Evolutionary conservation across 2,329 filamentous ascomycete species (phyloP).

Genomic region (Penicillium fuscoglaucum): DNA sequence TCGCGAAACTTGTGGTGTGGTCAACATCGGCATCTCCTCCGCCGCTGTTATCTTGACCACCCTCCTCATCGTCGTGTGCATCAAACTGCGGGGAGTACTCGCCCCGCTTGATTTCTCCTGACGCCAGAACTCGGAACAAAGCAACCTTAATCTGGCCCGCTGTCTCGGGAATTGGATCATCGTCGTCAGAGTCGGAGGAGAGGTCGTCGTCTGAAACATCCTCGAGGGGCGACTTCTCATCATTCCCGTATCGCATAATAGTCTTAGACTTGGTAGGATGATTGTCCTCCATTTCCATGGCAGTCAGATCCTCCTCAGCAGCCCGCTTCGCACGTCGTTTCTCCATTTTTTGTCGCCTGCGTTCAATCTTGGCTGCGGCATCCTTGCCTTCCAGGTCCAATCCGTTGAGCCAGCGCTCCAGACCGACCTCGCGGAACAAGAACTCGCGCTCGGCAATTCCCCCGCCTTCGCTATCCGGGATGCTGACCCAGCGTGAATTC

Average conservation of each 20-base stretch:
- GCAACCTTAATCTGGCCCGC: slow-evolving; percentile 98
- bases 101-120: slow-evolving; percentile 94
- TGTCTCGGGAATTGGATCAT: slow-evolving; percentile 84
- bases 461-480: slow-evolving; percentile 86
- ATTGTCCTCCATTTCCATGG: slow-evolving; percentile 42
- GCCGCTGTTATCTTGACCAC: slow-evolving; percentile 57
- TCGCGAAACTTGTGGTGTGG: slow-evolving; percentile 96
- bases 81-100: slow-evolving; percentile 98
- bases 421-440: slow-evolving; percentile 90
- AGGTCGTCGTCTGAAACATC: slow-evolving; percentile 69
- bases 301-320: slow-evolving; percentile 55
- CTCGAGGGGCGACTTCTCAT: slow-evolving; percentile 73
- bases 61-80: slow-evolving; percentile 91
- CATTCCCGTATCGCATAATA: slow-evolving; percentile 77
- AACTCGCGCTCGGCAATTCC: slow-evolving; percentile 96
- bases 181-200: slow-evolving; percentile 69
- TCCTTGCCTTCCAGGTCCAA: slow-evolving; percentile 93
- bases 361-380: slow-evolving; percentile 74
- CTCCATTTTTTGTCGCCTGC: slow-evolving; percentile 68
- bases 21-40: slow-evolving; percentile 80
- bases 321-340: slow-evolving; percentile 78
- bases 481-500: slow-evolving; percentile 95
- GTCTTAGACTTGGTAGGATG: slow-evolving; percentile 45
- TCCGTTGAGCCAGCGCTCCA: slow-evolving; percentile 95
- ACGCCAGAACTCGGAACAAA: slow-evolving; percentile 90